Conservation (phyloP, 2,329 filamentous ascomycete genomes). For the Calonectria leucothoes region DNA sequence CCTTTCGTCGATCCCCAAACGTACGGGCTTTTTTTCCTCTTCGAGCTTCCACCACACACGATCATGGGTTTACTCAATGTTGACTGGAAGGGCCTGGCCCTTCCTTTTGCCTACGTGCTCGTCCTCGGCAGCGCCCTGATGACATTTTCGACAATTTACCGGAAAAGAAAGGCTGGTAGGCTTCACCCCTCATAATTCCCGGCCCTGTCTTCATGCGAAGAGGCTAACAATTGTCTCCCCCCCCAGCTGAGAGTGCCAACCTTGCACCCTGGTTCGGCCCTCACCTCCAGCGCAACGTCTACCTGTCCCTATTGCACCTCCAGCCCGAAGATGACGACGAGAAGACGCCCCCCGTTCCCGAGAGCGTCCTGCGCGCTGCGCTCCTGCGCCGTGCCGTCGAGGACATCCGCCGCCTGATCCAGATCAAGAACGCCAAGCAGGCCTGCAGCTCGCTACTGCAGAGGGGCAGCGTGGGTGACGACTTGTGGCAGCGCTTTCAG, state of each 20-base stretch:
- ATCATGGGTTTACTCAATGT: constrained; percentile 55
- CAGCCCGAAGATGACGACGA: constrained; percentile 71
- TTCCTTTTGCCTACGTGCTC: constrained; percentile 90
- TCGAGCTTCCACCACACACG: neutral
- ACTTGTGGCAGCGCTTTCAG: constrained; percentile 92
- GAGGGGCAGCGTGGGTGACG: constrained; percentile 93
- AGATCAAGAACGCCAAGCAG: constrained; percentile 88
- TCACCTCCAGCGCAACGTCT: constrained; percentile 93
- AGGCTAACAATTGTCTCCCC: constrained; percentile 5
- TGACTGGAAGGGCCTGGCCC: constrained; percentile 86
- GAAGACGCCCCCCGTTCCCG: constrained; percentile 78
- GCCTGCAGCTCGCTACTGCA: constrained; percentile 86
- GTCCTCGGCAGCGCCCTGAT: constrained; percentile 89
- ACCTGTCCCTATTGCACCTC: constrained; percentile 90
- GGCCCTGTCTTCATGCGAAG: neutral
- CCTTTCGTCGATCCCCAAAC: constrained; percentile 11
- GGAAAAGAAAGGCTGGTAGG: constrained; percentile 88
- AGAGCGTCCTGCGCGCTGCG: constrained; percentile 87
- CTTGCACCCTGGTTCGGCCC: constrained; percentile 95
- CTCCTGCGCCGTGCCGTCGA: constrained; percentile 90
- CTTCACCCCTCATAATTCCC: neutral
- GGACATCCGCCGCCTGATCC: constrained; percentile 91
- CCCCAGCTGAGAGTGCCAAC: constrained; percentile 78
- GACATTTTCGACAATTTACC: constrained; percentile 93
- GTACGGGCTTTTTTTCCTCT: neutral